phyloP scores from a whole-genome alignment of 176 grass and related monocot genomes.

The Aegilops bicornis region DNA sequence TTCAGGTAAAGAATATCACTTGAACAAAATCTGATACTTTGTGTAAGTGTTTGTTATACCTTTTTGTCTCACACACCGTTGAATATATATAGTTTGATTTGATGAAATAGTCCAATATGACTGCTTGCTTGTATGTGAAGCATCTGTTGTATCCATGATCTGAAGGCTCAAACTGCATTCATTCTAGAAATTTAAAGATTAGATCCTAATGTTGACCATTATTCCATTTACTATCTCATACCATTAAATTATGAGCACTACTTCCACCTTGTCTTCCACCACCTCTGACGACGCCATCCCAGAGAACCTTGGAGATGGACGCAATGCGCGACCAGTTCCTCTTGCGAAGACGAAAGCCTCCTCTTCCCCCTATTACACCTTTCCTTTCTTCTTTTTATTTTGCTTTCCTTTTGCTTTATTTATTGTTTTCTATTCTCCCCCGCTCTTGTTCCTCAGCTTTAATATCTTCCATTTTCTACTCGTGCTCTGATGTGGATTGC shows the following conservation, averaged over 20 bases:
- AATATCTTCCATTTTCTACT: neutral
- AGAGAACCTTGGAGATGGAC: constrained; percentile 31
- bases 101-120: neutral
- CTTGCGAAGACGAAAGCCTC: neutral
- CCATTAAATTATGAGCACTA: neutral
- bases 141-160: neutral
- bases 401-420: neutral
- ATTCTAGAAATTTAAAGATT: neutral
- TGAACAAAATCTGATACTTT: neutral
- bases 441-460: neutral
- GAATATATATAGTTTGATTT: neutral
- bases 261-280: constrained; percentile 27
- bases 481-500: neutral
- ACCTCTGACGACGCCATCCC: constrained; percentile 34
- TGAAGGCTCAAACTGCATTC: constrained; percentile 2
- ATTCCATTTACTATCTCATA: neutral
- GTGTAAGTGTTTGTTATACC: neutral
- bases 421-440: neutral
- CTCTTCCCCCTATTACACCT: constrained; percentile 4
- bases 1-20: constrained; percentile 67
- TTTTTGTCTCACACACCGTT: neutral
- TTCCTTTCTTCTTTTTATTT: neutral
- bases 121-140: neutral
- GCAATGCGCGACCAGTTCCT: neutral
- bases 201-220: neutral